These are phyloP conservation scores for Dactylellina leptospora DNA, from an alignment of 2,329 filamentous ascomycete species.

Conservation along the genomic window DNA sequence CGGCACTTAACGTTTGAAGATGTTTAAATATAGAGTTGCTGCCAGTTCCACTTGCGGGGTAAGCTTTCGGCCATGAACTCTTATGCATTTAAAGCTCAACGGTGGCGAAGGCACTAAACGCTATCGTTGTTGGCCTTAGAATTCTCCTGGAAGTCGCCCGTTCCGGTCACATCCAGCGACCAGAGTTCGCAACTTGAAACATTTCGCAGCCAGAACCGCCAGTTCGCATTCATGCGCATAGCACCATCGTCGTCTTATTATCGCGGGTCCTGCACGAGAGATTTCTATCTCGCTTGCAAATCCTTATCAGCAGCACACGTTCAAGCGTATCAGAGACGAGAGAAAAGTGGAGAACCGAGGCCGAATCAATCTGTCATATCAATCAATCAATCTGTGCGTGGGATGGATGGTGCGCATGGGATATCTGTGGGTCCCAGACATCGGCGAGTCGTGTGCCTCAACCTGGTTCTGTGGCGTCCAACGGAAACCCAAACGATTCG, in stretches of 20 bases:
- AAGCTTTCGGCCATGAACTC: slow-evolving; percentile 8
- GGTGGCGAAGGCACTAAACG: slow-evolving; percentile 9
- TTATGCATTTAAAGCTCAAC: slow-evolving; percentile 11
- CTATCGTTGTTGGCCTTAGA: neutral
- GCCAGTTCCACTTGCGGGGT: slow-evolving; percentile 31
- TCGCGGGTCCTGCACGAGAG: slow-evolving; percentile 1
- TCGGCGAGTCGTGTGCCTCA: slow-evolving; percentile 45
- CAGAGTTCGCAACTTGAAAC: slow-evolving; percentile 25
- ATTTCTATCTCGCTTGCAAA: slow-evolving; percentile 16
- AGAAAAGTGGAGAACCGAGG: slow-evolving; percentile 1
- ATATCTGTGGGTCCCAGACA: slow-evolving; percentile 30
- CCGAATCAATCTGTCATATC: slow-evolving; percentile 40
- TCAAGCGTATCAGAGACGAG: slow-evolving; percentile 9
- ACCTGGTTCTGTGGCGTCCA: slow-evolving; percentile 44
- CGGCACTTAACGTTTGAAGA: too few relatives aligned
- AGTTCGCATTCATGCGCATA: slow-evolving; percentile 21
- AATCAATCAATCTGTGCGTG: neutral
- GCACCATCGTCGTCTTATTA: slow-evolving; percentile 18
- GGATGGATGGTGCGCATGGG: neutral
- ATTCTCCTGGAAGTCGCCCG: slow-evolving; percentile 18
- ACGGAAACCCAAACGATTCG: slow-evolving; percentile 2
- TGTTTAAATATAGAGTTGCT: neutral
- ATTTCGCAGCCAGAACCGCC: slow-evolving; percentile 4
- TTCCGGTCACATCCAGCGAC: slow-evolving; percentile 21
- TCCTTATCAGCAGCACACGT: slow-evolving; percentile 23